Percentiles rank a stretch among this genome's conserved stretches.
phyloP scores from a whole-genome alignment of 108 stramenopile genomes.

The Nannochloropsis oceanica region DNA sequence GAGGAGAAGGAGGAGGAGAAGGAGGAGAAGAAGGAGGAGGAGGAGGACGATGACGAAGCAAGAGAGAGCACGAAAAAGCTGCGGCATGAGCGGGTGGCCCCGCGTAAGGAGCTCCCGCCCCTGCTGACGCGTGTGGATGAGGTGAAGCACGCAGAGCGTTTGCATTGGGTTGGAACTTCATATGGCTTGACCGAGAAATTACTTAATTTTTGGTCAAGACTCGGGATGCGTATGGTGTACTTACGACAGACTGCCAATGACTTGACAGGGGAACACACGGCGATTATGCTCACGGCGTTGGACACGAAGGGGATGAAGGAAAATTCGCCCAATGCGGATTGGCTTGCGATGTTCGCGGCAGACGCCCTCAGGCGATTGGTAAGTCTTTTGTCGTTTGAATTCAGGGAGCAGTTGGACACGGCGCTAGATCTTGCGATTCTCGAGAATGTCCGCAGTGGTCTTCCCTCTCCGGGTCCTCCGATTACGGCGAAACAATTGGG shows the following conservation, averaged over 20 bases:
- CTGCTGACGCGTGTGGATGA: slow-evolving; percentile 46
- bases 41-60: background rate
- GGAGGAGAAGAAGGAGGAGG: slow-evolving; percentile 23
- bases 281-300: slow-evolving; percentile 78
- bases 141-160: slow-evolving; percentile 59
- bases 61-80: slow-evolving; percentile 19
- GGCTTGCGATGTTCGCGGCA: slow-evolving; percentile 72
- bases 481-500: slow-evolving; percentile 52
- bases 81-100: slow-evolving; percentile 58
- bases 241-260: slow-evolving; percentile 95
- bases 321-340: slow-evolving; percentile 59
- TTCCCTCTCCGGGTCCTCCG: background rate
- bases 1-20: slow-evolving; percentile 37
- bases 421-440: background rate
- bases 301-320: slow-evolving; percentile 39
- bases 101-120: slow-evolving; percentile 87
- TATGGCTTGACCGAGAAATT: slow-evolving; percentile 82
- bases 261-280: slow-evolving; percentile 79
- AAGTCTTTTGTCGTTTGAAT: slow-evolving; percentile 59
- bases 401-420: slow-evolving; percentile 39
- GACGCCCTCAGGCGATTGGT: slow-evolving; percentile 75
- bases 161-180: slow-evolving; percentile 92
- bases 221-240: slow-evolving; percentile 77
- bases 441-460: background rate
- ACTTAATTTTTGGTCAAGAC: slow-evolving; percentile 76